Evolutionary conservation across 495 filamentous ascomycete genomes (phyloP).

Genomic region (Hypoxylon perforatum): DNA sequence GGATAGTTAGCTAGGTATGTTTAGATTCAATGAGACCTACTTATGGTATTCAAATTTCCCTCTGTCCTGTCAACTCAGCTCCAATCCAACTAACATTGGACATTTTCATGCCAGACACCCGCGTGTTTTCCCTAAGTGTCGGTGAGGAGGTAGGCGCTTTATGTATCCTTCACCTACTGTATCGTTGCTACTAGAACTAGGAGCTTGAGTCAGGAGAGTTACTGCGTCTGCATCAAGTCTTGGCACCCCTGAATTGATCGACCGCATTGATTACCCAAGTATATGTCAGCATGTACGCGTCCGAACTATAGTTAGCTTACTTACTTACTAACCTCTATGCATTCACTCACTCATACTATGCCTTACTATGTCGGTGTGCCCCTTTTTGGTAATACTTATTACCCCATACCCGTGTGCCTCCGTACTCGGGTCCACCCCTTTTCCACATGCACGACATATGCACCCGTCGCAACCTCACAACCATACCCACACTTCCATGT

Average conservation of each 20-base stretch:
- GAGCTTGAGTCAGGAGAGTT: neutral
- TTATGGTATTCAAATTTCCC: no score
- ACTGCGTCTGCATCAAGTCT: neutral
- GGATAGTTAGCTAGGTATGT: no score
- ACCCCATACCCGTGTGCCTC: no score
- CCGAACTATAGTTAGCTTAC: neutral
- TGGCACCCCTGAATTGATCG: neutral
- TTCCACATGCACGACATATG: neutral
- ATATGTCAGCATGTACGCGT: neutral
- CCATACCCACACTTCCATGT: neutral
- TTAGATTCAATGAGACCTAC: no score
- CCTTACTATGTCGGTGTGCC: neutral
- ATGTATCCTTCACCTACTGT: neutral
- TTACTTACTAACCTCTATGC: conserved; percentile 1
- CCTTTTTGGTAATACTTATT: no score
- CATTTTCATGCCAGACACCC: no score
- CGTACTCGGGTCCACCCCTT: no score
- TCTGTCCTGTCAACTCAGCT: no score
- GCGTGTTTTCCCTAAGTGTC: no score
- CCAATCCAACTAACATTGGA: no score
- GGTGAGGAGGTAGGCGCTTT: no score
- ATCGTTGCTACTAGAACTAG: neutral
- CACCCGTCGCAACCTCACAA: neutral
- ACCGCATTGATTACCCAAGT: neutral
- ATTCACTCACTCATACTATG: no score